A percentile compares a stretch with the other conserved stretches of the same genome.
These are phyloP conservation scores for Deuterostichococcus epilithicus DNA, from an alignment of 139 green algal species.

Conservation along the genomic window DNA sequence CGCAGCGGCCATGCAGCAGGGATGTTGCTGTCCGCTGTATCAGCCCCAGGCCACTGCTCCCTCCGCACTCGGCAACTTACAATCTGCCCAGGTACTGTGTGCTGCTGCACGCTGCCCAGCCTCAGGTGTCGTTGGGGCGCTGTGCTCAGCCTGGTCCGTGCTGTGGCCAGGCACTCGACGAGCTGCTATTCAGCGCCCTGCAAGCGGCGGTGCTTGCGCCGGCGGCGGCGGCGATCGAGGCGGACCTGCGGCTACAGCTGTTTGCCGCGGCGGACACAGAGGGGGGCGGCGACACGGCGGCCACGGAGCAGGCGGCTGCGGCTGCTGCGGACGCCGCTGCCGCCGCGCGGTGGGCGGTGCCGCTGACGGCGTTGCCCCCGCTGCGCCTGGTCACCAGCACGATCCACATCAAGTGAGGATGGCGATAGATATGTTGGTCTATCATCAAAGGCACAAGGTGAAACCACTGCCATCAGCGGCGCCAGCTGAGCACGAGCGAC, in stretches of 20 bases:
- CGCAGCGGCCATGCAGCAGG: no score
- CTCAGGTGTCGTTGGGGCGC: neutral
- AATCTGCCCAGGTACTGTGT: no score
- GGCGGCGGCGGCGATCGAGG: neutral
- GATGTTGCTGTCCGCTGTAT: no score
- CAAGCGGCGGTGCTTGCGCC: neutral
- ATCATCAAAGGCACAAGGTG: no score
- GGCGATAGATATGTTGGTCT: neutral
- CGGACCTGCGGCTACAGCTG: slow-evolving; percentile 5
- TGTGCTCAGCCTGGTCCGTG: neutral
- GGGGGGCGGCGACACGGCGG: no score
- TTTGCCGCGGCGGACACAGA: neutral
- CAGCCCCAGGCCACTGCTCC: no score
- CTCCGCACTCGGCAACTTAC: no score
- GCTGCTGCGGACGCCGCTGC: neutral
- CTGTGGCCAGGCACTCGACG: slow-evolving; percentile 3
- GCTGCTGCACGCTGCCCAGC: neutral
- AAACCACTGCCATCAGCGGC: no score
- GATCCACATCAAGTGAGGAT: neutral
- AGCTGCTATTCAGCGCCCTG: neutral
- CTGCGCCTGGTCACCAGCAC: neutral
- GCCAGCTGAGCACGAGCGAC: no score
- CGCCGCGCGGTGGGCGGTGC: neutral
- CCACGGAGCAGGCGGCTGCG: neutral
- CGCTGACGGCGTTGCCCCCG: neutral